Percentiles rank a stretch among this genome's conserved stretches.
phyloP scores from a whole-genome alignment of 768 basidiomycete species.

The Suillus bovinus region DNA sequence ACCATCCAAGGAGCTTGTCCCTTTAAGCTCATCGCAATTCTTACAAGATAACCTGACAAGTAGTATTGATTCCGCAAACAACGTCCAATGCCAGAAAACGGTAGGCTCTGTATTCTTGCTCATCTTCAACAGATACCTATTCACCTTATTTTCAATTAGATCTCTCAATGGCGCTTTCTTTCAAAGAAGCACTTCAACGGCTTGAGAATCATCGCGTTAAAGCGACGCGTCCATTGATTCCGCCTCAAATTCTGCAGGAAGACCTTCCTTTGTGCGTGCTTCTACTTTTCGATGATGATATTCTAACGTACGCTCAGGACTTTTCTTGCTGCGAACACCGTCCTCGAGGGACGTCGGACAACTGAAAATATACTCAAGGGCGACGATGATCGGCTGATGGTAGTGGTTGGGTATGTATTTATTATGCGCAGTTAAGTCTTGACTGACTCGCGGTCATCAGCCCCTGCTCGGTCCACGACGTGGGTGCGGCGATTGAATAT shows the following conservation, averaged over 20 bases:
- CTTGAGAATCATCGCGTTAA: constrained; percentile 89
- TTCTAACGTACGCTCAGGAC: constrained; percentile 46
- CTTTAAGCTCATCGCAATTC: constrained; percentile 6
- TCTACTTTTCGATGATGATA: constrained; percentile 5
- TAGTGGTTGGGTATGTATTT: constrained; percentile 76
- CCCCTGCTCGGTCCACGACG: constrained; percentile 94
- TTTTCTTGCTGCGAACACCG: constrained; percentile 81
- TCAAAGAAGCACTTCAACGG: constrained; percentile 75
- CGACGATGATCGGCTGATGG: constrained; percentile 88
- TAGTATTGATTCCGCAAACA: constrained; percentile 15
- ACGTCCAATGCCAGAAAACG: constrained; percentile 12
- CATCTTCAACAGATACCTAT: constrained; percentile 22
- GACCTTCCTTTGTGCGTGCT: constrained; percentile 78
- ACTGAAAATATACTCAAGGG: constrained; percentile 81
- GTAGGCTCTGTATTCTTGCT: constrained; percentile 17
- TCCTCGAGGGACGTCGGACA: constrained; percentile 79
- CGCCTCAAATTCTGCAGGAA: constrained; percentile 92
- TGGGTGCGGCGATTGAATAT: constrained; percentile 84
- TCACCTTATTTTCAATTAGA: constrained; percentile 32
- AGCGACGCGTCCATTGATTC: constrained; percentile 85
- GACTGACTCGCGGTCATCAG: constrained; percentile 36
- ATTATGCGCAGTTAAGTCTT: constrained; percentile 4
- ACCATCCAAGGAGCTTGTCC: constrained; percentile 9
- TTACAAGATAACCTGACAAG: constrained; percentile 12
- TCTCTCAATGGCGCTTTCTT: constrained; percentile 66